Base-by-base conservation (phyloP, 805 yeast species). In the Cyberlindnera xylosilytica region DNA sequence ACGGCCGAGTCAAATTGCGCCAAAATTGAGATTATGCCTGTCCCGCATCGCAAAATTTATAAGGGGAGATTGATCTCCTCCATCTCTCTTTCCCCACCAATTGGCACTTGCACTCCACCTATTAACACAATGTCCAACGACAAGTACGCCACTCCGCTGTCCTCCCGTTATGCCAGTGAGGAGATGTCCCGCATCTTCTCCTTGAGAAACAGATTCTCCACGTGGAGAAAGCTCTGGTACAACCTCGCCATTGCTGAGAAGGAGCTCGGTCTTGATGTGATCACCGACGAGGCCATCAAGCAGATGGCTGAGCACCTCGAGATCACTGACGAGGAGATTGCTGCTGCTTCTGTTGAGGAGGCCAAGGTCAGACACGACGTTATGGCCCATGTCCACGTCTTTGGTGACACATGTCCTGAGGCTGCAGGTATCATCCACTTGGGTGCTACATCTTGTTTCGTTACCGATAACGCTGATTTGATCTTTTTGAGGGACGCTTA, bases 291-390 rank as follows among this genome's bases (percentile, higher is more conserved):
- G 63, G 99, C 98, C 38, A 78, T 93, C 53, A 84, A 76, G 61
- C 87, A 93, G 73, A 84, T 93, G 88, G 69, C 76, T 50, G 63
- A 72, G 18, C 84, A 93, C 65, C 71, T 91, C 58, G 76, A 66
- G 38, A 89, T 93, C 69, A 82, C 97, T 8, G 97, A 91, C 64
- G 95, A 87, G 55, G 98, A 95, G 61, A 88, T 93, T 51, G 88
- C 74, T 44, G 85, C 73, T 44, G 98, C 99, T 34, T 72, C 90
- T 45, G 79, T 78, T 54, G 97, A 93, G 70, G 99, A 93, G 69
- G 96, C 98, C 40, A 89, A 85, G 64, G 98, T 93, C 45, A 86
- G 99, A 73, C 99, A 93, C 67, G 99, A 93, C 63, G 99, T 93
- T 56, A 93, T 93, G 99, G 96, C 98, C 43, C 99, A 93, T 58